Evolutionary conservation across 257 asterid genomes (phyloP).

Genomic region (Leptodermis oblonga): DNA sequence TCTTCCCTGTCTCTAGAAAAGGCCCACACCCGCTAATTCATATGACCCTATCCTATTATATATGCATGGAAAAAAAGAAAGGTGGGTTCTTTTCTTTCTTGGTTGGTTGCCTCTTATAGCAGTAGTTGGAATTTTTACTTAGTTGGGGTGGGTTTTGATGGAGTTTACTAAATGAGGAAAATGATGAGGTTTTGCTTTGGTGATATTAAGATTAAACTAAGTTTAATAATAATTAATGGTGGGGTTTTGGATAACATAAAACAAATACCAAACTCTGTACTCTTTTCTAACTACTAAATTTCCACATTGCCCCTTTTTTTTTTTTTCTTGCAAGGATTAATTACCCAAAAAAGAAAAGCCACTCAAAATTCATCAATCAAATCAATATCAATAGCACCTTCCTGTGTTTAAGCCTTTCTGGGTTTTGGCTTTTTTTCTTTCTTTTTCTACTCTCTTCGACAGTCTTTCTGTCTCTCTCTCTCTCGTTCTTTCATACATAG

Average conservation of each 20-base stretch:
- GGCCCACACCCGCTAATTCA: too few species aligned
- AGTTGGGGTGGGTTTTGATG: conserved; percentile 14
- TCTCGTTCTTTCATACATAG: conserved; percentile 15
- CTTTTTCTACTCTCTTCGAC: neutral
- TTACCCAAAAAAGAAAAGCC: conserved; percentile 28
- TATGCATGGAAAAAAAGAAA: neutral
- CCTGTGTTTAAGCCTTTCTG: conserved; percentile 24
- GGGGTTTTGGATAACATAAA: conserved; percentile 19
- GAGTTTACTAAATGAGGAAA: conserved; percentile 45
- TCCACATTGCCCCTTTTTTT: conserved; percentile 1
- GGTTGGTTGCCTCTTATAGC: neutral
- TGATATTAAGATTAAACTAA: neutral
- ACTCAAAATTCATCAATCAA: conserved; percentile 34
- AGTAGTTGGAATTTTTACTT: conserved; percentile 9
- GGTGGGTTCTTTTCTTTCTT: neutral
- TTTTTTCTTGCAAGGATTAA: conserved; percentile 1
- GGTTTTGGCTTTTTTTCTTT: conserved; percentile 15
- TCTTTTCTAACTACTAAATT: too few species aligned
- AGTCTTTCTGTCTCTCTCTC: too few species aligned
- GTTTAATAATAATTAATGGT: too few species aligned
- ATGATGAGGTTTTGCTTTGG: conserved; percentile 27
- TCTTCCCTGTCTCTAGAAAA: too few species aligned
- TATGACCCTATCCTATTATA: too few species aligned
- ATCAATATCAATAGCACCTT: too few species aligned
- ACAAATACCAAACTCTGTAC: neutral